Base-by-base conservation (phyloP, 257 asterid genomes). In the Salvia hispanica region DNA sequence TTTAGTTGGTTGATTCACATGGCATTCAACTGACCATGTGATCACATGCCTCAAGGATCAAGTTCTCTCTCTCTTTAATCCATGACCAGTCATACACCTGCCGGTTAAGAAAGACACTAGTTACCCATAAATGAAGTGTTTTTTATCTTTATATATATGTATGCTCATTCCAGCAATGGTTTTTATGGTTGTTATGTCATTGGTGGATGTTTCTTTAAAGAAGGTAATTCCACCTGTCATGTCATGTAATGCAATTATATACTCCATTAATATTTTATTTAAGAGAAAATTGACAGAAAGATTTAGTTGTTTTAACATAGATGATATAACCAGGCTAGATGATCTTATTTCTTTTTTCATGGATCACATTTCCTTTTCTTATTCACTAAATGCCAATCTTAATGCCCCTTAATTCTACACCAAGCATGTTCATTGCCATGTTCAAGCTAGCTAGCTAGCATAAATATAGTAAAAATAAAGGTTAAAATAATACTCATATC, bases 1-100 rank as follows among this genome's bases (percentile, higher is more conserved):
- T 60, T 84, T 72, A 67, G 72, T 77, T 71, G 81, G 73, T n/a
- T n/a, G 72, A 80, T 28, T 81, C 96, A 86, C 95, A 89, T 89
- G 96, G 85, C 74, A 69, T 61, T 73, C 63, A 62, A 82, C 70
- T 69, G 72, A 69, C 79, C 88, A 81, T 83, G 96, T 86, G 92
- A 69, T 72, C 95, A 85, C 95, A 87, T 85, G 95, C 81, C 62
- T 70, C 39, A 64, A 54, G 71, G 71, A 72, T 78, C 70, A 78
- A 34, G 54, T 64, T 48, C 75, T 72, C 42, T 75, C 74, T 81
- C 72, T 76, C 79, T 81, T 83, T 67, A 71, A 83, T 68, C 74
- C 73, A 25, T 60, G 75, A 71, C 67, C 67, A 75, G 69, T 77
- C 28, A 66, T 74, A 43, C 77, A 74, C 39, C 64, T 67, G 73